Conservation (phyloP, 2,329 filamentous ascomycete genomes). For the Eutypa lata region DNA sequence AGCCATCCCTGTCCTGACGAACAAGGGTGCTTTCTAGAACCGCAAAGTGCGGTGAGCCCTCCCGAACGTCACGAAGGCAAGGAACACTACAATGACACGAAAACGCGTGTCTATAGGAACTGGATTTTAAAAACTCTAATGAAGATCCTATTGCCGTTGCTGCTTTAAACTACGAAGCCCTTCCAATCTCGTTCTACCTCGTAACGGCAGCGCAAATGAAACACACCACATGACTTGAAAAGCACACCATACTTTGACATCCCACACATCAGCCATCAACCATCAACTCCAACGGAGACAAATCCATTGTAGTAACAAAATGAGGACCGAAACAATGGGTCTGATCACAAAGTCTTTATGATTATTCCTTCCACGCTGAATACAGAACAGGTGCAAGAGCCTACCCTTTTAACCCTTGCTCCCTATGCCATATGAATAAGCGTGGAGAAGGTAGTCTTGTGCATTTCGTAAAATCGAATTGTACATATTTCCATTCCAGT, state of each 20-base stretch:
- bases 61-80: no score
- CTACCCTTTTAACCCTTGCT: constrained; percentile 7
- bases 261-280: background rate
- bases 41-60: no score
- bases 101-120: background rate
- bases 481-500: constrained; percentile 35
- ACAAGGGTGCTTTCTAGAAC: no score
- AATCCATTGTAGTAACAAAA: constrained; percentile 14
- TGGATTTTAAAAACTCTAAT: constrained; percentile 5
- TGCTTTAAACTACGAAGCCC: constrained; percentile 17
- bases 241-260: background rate
- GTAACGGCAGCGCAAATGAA: constrained; percentile 14
- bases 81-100: no score
- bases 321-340: constrained; percentile 2
- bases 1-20: no score
- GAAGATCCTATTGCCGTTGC: constrained; percentile 14
- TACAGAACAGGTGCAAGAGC: constrained; percentile 17
- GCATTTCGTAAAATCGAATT: constrained; percentile 32
- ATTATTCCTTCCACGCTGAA: constrained; percentile 11
- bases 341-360: background rate
- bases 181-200: constrained; percentile 20
- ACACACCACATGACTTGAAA: background rate
- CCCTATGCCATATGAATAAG: constrained; percentile 18
- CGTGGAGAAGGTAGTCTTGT: constrained; percentile 24
- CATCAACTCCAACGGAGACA: background rate